Base-by-base conservation (phyloP, 768 basidiomycete species). In the Rhizopogon roseolus region DNA sequence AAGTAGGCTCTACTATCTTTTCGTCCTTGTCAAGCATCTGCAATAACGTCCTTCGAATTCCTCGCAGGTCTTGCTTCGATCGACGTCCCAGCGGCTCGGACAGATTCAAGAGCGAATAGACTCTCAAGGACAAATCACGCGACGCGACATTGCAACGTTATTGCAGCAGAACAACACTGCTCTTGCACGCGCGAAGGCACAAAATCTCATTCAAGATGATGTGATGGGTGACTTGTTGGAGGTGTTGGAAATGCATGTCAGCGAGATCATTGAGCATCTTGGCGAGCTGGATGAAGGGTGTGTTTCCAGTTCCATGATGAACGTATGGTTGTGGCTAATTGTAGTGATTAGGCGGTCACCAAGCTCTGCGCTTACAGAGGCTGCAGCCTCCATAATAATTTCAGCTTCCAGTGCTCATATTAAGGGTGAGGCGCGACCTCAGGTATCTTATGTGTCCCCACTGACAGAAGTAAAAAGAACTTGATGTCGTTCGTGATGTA, bases 21-120 rank as follows among this genome's bases (percentile, higher is more conserved):
- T 17, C 34, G 22, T 19, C 4, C 25, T 40, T 34, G 2, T n/a
- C 32, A 27, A 28, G 45, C 13, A 41, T 16, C 32, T 9, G 17
- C 16, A 16, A 34, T 32, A 13, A 37, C 22, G 32, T 41, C 10
- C 8, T 46, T 51, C 43, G 38, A 29, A 25, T 19, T 48, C 43
- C 22, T 48, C 43, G 29, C 58, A 90, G 88, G 70, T 76, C 17
- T 81, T 86, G 54, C 74, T 90, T 44, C 77, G 84, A 55, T 73
- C 80, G 25, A 78, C 87, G 7, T 80, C 80, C 43, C 84, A 86
- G 57, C 76, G 77, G 49, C 74, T 91, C 28, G 84, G 83, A 17
- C 86, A 90, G 59, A 65, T 88, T 16, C 86, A 88, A 62, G 81
- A 84, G 57, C 81, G 80, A 66, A 80, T 84, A 54, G 85, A 89